Percentiles rank a stretch among this genome's conserved stretches.
Evolutionary conservation across 2,329 filamentous ascomycete species (phyloP).

Genomic region (Aureobasidium leucospermi): DNA sequence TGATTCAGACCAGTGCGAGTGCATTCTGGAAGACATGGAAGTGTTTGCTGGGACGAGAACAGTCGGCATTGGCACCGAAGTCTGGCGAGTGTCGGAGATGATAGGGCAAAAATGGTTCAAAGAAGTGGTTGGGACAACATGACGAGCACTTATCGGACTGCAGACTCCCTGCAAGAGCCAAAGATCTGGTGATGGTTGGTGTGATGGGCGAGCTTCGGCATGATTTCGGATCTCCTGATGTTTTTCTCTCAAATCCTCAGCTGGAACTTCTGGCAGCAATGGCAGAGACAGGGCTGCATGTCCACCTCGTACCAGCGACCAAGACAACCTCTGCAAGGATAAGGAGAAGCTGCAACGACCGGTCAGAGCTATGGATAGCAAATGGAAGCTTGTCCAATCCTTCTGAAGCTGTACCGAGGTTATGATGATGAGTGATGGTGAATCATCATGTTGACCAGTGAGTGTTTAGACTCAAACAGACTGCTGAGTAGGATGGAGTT

Average conservation of each 20-base stretch:
- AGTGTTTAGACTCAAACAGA: neutral
- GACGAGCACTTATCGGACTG: neutral
- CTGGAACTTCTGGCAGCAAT: neutral
- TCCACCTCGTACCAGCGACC: neutral
- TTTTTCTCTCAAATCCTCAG: neutral
- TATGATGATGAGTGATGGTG: neutral
- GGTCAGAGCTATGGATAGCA: too few species aligned
- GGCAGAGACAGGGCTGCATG: neutral
- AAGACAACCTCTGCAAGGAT: neutral
- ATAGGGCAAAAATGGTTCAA: neutral
- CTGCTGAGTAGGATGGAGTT: too few species aligned
- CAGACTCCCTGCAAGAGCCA: neutral
- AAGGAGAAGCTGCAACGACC: too few species aligned
- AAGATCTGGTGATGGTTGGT: slow-evolving; percentile 8
- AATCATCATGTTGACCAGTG: neutral
- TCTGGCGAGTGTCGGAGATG: neutral
- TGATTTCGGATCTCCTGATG: slow-evolving; percentile 8
- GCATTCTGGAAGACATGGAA: neutral
- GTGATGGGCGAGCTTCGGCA: neutral
- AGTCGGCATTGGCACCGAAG: neutral
- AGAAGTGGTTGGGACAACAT: neutral
- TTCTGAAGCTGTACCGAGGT: neutral
- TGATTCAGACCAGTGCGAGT: neutral
- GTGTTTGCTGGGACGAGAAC: neutral
- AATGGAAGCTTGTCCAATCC: too few species aligned